Conservation (phyloP, 1,139 yeast species). For the Candida glucosophila region DNA sequence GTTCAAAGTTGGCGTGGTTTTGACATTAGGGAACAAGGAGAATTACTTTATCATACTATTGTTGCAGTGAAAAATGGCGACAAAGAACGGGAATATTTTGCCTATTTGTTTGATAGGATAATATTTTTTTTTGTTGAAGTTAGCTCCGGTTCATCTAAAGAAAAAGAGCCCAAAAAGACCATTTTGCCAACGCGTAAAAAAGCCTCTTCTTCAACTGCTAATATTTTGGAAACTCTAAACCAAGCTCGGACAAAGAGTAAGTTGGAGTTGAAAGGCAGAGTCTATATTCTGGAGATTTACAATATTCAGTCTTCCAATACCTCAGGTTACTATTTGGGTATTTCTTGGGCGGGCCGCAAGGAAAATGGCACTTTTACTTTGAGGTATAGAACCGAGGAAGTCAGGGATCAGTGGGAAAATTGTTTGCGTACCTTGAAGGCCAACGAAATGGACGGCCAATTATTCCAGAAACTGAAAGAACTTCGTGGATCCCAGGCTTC, state of each 20-base stretch:
- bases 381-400: conserved; percentile 63
- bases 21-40: conserved; percentile 75
- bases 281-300: conserved; percentile 59
- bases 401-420: conserved; percentile 61
- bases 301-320: conserved; percentile 42
- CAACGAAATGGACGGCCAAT: conserved; percentile 33
- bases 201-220: conserved; percentile 26
- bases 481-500: conserved; percentile 22
- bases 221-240: conserved; percentile 28
- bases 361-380: conserved; percentile 70
- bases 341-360: conserved; percentile 73
- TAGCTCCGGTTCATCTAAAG: conserved; percentile 12
- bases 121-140: conserved; percentile 67
- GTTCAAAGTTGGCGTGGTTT: conserved; percentile 96
- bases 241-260: conserved; percentile 24
- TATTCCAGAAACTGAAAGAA: conserved; percentile 31
- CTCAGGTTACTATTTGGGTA: conserved; percentile 51
- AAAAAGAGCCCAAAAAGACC: conserved; percentile 23
- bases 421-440: conserved; percentile 42
- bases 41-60: conserved; percentile 65
- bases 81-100: conserved; percentile 79
- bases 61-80: conserved; percentile 74
- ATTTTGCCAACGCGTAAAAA: conserved; percentile 36
- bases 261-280: conserved; percentile 57
- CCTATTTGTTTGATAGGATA: conserved; percentile 81